These are phyloP conservation scores for Aspergillus fijiensis DNA, from an alignment of 2,329 filamentous ascomycete genomes.

Conservation along the genomic window DNA sequence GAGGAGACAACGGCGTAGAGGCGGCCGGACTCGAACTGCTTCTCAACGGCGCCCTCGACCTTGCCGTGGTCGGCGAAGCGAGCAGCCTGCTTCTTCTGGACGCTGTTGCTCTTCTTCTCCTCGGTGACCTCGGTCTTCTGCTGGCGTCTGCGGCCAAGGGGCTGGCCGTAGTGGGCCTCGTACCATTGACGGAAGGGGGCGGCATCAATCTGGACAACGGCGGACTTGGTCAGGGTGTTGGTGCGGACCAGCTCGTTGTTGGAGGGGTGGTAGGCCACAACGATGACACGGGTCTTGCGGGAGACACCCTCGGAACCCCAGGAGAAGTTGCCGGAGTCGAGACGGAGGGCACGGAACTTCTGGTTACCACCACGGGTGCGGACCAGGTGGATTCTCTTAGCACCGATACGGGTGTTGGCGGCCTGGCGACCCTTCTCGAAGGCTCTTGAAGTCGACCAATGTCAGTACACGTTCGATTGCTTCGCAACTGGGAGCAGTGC, in stretches of 20 bases:
- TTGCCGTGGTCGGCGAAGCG: conserved; percentile 82
- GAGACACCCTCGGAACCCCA: conserved; percentile 98
- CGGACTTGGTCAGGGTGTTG: conserved; percentile 99
- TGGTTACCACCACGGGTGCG: conserved; percentile 98
- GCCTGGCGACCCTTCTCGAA: conserved; percentile 99
- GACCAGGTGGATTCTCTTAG: conserved; percentile 95
- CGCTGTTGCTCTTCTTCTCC: conserved; percentile 92
- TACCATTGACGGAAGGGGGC: conserved; percentile 99
- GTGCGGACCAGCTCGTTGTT: conserved; percentile 99
- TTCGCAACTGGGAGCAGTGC: background rate
- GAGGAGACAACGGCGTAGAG: conserved; percentile 90
- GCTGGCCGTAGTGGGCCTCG: conserved; percentile 97
- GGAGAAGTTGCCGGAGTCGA: conserved; percentile 98
- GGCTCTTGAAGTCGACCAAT: conserved; percentile 74
- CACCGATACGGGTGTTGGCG: conserved; percentile 98
- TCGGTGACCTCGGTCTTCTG: conserved; percentile 60
- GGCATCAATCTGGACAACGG: conserved; percentile 98
- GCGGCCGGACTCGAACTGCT: conserved; percentile 99
- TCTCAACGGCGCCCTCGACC: conserved; percentile 89
- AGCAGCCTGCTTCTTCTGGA: conserved; percentile 94
- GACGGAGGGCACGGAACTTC: conserved; percentile 98
- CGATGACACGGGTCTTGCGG: conserved; percentile 99
- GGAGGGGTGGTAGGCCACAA: conserved; percentile 96
- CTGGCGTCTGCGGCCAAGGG: conserved; percentile 87
- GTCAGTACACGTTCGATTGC: conserved; percentile 28